These are phyloP conservation scores for Tricholomella constricta DNA, from an alignment of 768 basidiomycete genomes.

Conservation along the genomic window DNA sequence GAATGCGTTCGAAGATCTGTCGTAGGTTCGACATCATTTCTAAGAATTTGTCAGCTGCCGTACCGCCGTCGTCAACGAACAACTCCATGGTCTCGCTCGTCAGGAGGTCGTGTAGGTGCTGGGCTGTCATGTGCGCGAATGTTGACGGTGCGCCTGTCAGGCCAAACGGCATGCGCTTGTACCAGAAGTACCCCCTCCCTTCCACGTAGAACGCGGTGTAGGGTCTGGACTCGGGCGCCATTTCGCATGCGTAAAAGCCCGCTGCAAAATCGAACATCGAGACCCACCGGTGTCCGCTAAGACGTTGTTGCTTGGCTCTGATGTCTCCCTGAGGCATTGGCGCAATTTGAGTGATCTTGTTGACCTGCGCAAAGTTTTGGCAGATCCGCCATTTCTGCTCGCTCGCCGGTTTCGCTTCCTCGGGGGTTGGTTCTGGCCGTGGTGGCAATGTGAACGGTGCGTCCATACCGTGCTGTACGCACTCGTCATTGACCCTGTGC, in stretches of 20 bases:
- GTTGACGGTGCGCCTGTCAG: no score
- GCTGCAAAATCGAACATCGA: constrained; percentile 41
- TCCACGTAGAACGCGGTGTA: no score
- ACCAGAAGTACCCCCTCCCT: no score
- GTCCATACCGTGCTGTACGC: no score
- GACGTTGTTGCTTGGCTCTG: constrained; percentile 33
- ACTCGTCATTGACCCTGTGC: constrained; percentile 35
- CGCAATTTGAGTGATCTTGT: no score
- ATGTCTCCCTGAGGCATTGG: no score
- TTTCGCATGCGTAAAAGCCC: constrained; percentile 33
- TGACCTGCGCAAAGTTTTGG: no score
- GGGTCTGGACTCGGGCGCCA: constrained; percentile 21
- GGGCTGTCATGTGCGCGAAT: constrained; percentile 29
- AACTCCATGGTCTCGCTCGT: constrained; percentile 26
- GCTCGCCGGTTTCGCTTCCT: neutral
- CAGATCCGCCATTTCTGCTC: constrained; percentile 26
- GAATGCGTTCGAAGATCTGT: constrained; percentile 25
- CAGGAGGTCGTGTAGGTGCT: constrained; percentile 25
- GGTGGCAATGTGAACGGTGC: constrained; percentile 26
- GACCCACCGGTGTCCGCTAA: no score
- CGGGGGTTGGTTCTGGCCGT: constrained; percentile 1
- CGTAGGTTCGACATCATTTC: constrained; percentile 25
- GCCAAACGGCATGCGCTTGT: no score
- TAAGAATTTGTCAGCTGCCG: constrained; percentile 33
- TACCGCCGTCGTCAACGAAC: constrained; percentile 41